phyloP scores from a whole-genome alignment of 2,329 filamentous ascomycete species.

The Aspergillus novofumigatus region DNA sequence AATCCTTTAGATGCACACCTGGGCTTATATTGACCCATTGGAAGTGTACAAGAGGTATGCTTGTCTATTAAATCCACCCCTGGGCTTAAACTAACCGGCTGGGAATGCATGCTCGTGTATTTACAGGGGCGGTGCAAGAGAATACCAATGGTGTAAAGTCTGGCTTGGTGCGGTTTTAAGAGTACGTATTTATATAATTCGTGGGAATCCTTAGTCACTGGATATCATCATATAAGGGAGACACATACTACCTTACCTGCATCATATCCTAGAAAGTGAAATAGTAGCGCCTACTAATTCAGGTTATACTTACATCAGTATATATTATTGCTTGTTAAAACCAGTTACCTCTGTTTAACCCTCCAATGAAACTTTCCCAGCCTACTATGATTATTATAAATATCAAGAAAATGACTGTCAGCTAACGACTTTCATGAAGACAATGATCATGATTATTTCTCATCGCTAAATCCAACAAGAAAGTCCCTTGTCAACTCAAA shows the following conservation, averaged over 20 bases:
- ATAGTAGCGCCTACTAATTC: background rate
- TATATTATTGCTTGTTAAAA: background rate
- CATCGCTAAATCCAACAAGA: constrained; percentile 55
- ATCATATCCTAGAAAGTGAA: background rate
- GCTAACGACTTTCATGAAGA: background rate
- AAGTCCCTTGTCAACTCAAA: constrained; percentile 93
- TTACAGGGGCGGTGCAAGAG: no score
- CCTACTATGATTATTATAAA: background rate
- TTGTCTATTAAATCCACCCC: no score
- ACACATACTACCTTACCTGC: background rate
- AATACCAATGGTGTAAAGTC: no score
- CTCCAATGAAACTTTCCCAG: background rate
- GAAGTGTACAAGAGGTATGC: no score
- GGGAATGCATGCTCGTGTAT: no score
- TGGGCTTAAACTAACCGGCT: no score
- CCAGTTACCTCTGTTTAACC: background rate
- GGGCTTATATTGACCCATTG: no score
- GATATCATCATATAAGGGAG: background rate
- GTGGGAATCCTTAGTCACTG: background rate
- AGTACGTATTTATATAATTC: no score
- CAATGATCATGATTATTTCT: constrained; percentile 11
- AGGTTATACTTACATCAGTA: background rate
- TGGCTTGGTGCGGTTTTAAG: no score
- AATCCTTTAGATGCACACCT: no score
- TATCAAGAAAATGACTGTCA: background rate